phyloP scores from a whole-genome alignment of 495 filamentous ascomycete genomes.

The Neurospora tetrasperma region DNA sequence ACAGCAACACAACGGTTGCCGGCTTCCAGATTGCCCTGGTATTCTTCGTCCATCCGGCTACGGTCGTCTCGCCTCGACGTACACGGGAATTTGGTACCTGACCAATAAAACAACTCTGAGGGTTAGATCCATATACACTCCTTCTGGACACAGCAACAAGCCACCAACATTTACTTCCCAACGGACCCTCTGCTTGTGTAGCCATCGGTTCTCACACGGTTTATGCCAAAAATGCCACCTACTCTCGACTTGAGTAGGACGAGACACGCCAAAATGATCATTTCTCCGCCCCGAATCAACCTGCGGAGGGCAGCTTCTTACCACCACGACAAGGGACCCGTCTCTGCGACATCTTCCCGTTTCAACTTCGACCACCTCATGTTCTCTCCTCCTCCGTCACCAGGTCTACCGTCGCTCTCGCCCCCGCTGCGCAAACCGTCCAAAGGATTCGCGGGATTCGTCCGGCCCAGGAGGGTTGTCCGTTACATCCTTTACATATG shows the following conservation, averaged over 20 bases:
- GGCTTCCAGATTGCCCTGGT: not conserved
- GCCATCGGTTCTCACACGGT: not conserved
- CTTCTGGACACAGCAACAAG: not conserved
- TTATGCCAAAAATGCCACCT: constrained; percentile 32
- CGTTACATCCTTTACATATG: constrained; percentile 34
- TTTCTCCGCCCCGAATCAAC: constrained; percentile 41
- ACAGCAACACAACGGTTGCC: not conserved
- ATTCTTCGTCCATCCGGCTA: not conserved
- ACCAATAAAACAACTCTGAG: not conserved
- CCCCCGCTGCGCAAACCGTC: constrained; percentile 46
- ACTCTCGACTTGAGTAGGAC: constrained; percentile 38
- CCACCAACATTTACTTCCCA: not conserved
- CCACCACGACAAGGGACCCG: constrained; percentile 36
- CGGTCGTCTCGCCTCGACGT: not conserved
- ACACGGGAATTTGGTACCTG: not conserved
- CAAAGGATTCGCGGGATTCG: constrained; percentile 17
- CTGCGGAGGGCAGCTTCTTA: constrained; percentile 39
- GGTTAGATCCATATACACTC: not conserved
- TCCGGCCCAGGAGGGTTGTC: constrained; percentile 38
- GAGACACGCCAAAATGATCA: constrained; percentile 39
- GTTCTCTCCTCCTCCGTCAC: constrained; percentile 53
- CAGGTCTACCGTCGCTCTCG: constrained; percentile 53
- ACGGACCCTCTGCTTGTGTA: not conserved
- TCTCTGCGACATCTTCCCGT: constrained; percentile 45
- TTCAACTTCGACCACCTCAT: constrained; percentile 53